Evolutionary conservation across 2,329 filamentous ascomycete species (phyloP), one percentile per base, ranked within the genome.

Genomic region (Penicillium nordicum): DNA sequence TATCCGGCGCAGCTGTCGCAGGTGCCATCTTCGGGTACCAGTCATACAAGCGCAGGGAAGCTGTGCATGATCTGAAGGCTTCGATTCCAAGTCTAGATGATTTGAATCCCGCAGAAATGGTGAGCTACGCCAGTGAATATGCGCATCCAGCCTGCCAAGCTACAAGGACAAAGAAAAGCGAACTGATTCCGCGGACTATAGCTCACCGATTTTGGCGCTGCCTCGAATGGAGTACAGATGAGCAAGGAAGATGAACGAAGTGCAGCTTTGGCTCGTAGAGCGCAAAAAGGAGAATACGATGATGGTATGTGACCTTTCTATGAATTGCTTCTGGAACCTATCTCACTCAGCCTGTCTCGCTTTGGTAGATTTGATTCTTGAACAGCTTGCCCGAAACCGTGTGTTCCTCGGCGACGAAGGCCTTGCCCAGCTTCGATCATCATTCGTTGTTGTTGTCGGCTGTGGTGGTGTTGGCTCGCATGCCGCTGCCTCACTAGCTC

Each of bases 401-500:
- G 92, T 94, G 30, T 99, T 99, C 70, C 84, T 99, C 11, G 90
- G 84, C 14, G 86, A 93, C 30, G 86, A 87, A 8, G 94, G 94
- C 0, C 83, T 99, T 11, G 79, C 81, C 16, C 91, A 89, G 69
- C 83, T 99, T 30, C 89, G 93, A 12, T 80, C 83, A 45, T 84
- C 93, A 1, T 96, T 95, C 68, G 84, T 99, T 45, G 82, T 97
- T 38, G 84, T 99, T 1, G 92, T 99, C 11, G 94, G 94, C 4
- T 93, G 92, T 64, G 94, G 94, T 61, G 94, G 94, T 41, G 94
- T 99, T 5, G 94, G 94, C 44, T 97, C 92, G 7, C 95, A 99
- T 78, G 92, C 90, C 60, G 84, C 88, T 5, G 88, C 92, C 1
- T 88, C 94, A 4, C 84, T 99, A 30, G 88, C 91, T 5, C 87